Evolutionary conservation across 2,329 filamentous ascomycete species (phyloP).

Genomic region (Paramyrothecium sp.): DNA sequence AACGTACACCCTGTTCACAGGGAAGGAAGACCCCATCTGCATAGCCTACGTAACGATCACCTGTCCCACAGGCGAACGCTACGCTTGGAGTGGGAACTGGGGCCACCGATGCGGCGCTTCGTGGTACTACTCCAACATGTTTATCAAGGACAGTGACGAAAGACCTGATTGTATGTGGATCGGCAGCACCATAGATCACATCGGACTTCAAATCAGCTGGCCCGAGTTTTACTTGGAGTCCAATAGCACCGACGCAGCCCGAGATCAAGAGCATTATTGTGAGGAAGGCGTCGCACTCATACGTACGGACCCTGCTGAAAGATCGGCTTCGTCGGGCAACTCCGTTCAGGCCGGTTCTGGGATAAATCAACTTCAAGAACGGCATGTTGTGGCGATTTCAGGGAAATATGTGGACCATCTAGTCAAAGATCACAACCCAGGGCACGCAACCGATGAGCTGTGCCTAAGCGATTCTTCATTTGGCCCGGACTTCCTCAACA

Average conservation of each 20-base stretch:
- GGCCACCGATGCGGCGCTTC: slow-evolving; percentile 7
- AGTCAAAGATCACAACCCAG: slow-evolving; percentile 3
- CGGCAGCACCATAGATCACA: slow-evolving; percentile 13
- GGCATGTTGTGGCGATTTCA: too few relatives aligned
- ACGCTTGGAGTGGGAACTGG: slow-evolving; percentile 10
- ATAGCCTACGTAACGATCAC: slow-evolving; percentile 12
- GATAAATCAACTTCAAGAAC: too few relatives aligned
- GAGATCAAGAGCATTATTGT: slow-evolving; percentile 13
- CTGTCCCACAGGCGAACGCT: slow-evolving; percentile 10
- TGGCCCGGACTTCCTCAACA: slow-evolving; percentile 8
- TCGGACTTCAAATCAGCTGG: slow-evolving; percentile 27
- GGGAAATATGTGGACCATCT: neutral
- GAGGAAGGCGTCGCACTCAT: slow-evolving; percentile 5
- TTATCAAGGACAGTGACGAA: slow-evolving; percentile 1
- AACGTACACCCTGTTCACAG: slow-evolving; percentile 5
- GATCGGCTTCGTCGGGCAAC: too few relatives aligned
- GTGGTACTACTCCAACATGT: slow-evolving; percentile 11
- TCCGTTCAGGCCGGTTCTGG: too few relatives aligned
- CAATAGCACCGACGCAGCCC: slow-evolving; percentile 6
- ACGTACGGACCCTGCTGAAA: too few relatives aligned
- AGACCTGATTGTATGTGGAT: slow-evolving; percentile 12
- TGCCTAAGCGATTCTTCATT: slow-evolving; percentile 6
- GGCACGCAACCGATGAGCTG: neutral
- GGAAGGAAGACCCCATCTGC: slow-evolving; percentile 13
- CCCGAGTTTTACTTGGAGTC: slow-evolving; percentile 17